These are phyloP conservation scores for Penicillium alfredii DNA, from an alignment of 495 filamentous ascomycete genomes.

Conservation along the genomic window DNA sequence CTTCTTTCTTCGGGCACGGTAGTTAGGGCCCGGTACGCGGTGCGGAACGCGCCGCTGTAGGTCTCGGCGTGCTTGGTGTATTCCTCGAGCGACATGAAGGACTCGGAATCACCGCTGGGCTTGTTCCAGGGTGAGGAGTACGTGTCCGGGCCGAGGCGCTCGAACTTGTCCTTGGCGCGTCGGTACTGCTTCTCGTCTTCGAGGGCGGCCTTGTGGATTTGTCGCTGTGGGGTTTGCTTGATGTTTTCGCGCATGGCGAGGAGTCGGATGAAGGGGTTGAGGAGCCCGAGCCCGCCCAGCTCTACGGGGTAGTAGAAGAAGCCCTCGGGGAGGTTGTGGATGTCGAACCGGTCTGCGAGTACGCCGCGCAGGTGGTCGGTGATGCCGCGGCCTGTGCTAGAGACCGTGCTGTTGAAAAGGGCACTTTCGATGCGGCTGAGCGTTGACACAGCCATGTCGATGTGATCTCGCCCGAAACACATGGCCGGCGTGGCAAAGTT, in stretches of 20 bases:
- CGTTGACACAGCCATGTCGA: conserved; percentile 56
- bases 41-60: conserved; percentile 24
- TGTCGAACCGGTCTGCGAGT: conserved; percentile 49
- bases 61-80: conserved; percentile 48
- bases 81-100: conserved; percentile 51
- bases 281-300: conserved; percentile 52
- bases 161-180: conserved; percentile 37
- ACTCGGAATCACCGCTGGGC: conserved; percentile 20
- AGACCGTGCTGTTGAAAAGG: conserved; percentile 16
- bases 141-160: conserved; percentile 22
- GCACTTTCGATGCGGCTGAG: conserved; percentile 51
- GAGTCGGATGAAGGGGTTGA: conserved; percentile 51
- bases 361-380: conserved; percentile 51
- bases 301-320: conserved; percentile 61
- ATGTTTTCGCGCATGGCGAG: conserved; percentile 50
- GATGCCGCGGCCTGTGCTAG: too few relatives aligned
- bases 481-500: conserved; percentile 62
- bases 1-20: conserved; percentile 31
- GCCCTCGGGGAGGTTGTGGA: conserved; percentile 56
- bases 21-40: conserved; percentile 35
- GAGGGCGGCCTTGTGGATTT: conserved; percentile 41
- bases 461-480: conserved; percentile 58
- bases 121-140: neutral
- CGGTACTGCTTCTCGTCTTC: conserved; percentile 43
- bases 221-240: conserved; percentile 36